A percentile compares a stretch with the other conserved stretches of the same genome.
Conservation (phyloP, 108 stramenopile genomes). For the Stephanodiscus minutulus region DNA sequence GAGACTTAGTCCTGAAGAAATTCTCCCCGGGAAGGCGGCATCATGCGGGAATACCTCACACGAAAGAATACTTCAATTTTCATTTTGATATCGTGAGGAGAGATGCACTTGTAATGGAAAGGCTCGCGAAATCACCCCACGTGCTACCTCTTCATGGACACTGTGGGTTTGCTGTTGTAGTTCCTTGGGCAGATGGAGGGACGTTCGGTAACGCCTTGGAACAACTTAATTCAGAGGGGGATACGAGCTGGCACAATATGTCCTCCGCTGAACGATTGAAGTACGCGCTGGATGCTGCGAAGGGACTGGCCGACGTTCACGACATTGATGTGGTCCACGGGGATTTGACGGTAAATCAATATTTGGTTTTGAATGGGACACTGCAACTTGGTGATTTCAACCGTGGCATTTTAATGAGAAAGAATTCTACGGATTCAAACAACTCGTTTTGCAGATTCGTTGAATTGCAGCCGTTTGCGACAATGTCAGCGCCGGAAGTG, state of each 20-base stretch:
- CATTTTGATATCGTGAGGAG: conserved; percentile 23
- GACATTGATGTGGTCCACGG: conserved; percentile 26
- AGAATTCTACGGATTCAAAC: conserved; percentile 11
- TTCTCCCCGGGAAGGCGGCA: conserved; percentile 15
- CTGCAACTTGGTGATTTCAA: conserved; percentile 27
- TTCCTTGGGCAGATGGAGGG: conserved; percentile 15
- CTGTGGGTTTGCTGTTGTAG: conserved; percentile 23
- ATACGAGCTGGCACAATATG: background rate
- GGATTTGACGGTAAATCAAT: conserved; percentile 37
- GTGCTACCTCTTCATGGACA: conserved; percentile 16
- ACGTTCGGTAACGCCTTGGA: conserved; percentile 1
- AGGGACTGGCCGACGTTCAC: conserved; percentile 23
- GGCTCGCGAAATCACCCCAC: conserved; percentile 18
- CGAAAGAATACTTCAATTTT: conserved; percentile 10
- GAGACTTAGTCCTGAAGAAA: conserved; percentile 8
- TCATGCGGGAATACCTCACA: conserved; percentile 10
- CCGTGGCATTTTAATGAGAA: conserved; percentile 18
- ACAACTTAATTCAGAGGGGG: background rate
- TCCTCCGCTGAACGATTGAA: conserved; percentile 21
- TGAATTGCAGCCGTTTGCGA: conserved; percentile 2
- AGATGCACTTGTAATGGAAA: conserved; percentile 20
- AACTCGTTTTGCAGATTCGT: conserved; percentile 19
- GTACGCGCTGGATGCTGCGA: conserved; percentile 18
- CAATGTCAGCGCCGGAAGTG: conserved; percentile 28
- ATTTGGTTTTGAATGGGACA: conserved; percentile 10